Base-by-base conservation (phyloP, 2,329 filamentous ascomycete genomes). In the Fusarium clavum region DNA sequence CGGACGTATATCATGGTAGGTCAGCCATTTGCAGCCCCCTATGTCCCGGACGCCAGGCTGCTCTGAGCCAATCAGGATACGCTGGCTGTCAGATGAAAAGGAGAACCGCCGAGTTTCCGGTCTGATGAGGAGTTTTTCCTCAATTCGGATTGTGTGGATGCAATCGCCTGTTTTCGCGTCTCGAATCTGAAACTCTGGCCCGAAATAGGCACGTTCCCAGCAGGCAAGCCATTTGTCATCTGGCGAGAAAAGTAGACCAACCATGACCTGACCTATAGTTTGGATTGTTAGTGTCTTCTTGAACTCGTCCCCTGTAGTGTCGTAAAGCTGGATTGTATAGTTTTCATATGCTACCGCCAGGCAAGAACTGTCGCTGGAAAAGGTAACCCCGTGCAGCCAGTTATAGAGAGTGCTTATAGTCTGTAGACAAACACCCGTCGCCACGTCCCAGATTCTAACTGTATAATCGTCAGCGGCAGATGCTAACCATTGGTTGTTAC, bases 221-320 rank as follows among this genome's bases (percentile, higher is more conserved):
- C 20, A 44, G 2, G 20, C 41, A 14, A 44, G 20, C 41, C 20
- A 44, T 44, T 44, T 9, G 2, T 22, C 13, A 10, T 44, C 13
- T 1, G 20, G 41, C 5, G 41, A 44, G 41, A 44, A 44, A 5
- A 44, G 41, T 14, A 44, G 41, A 44, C 41, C 20, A 24, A 24
- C 9, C 8, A 44, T 24, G 24, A 20, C 8, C 14, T 1, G 1
- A 2, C 20, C 20, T 2, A 1, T 13, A 4, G 41, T 44, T 12
- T 24, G 10, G 1, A 24, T 14, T 24, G 20, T 24, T 6, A 22
- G 4, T 16, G 0, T 44, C 20, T 44, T 24, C 1, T 44, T 44
- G 7, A 44, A 44, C 16, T 44, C 41, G 13, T 8, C 8, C 3
- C 8, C 14, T 0, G 3, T 44, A 11, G 41, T 44, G 8, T 44